Conservation (phyloP, 2,329 filamentous ascomycete genomes). For the Fusarium odoratissimum region DNA sequence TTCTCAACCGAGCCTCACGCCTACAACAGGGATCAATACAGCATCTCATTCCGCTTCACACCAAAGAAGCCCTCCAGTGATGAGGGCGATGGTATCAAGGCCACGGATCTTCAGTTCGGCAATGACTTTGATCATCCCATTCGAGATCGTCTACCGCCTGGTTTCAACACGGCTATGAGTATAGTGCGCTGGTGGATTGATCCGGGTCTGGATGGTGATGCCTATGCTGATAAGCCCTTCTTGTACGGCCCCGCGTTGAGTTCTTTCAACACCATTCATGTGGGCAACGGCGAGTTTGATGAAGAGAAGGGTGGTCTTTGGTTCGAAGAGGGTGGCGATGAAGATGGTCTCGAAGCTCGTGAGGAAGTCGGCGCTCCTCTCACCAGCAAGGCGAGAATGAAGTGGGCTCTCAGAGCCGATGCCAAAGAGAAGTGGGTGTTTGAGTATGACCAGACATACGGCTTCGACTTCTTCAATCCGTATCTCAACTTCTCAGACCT, state of each 20-base stretch:
- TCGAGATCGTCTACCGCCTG: conserved; percentile 84
- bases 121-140: conserved; percentile 97
- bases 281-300: conserved; percentile 67
- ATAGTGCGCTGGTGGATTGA: conserved; percentile 93
- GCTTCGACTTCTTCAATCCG: conserved; percentile 84
- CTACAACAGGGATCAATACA: conserved; percentile 80
- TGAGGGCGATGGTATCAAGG: conserved; percentile 65
- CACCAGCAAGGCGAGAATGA: conserved; percentile 65
- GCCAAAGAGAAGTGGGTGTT: conserved; percentile 67
- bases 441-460: conserved; percentile 64
- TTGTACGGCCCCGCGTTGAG: conserved; percentile 85
- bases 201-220: conserved; percentile 89
- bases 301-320: conserved; percentile 63
- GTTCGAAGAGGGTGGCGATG: conserved; percentile 75
- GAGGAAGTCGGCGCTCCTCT: conserved; percentile 62
- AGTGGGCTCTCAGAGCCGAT: conserved; percentile 64
- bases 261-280: conserved; percentile 80
- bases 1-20: conserved; percentile 78
- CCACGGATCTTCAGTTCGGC: conserved; percentile 84
- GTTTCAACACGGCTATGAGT: conserved; percentile 85
- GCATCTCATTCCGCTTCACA: conserved; percentile 81
- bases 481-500: conserved; percentile 88
- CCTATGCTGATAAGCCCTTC: conserved; percentile 86
- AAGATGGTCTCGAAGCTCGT: conserved; percentile 62
- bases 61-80: conserved; percentile 64